Evolutionary conservation across 352 stramenopile species (phyloP).

Genomic region (Pythium apleroticum): DNA sequence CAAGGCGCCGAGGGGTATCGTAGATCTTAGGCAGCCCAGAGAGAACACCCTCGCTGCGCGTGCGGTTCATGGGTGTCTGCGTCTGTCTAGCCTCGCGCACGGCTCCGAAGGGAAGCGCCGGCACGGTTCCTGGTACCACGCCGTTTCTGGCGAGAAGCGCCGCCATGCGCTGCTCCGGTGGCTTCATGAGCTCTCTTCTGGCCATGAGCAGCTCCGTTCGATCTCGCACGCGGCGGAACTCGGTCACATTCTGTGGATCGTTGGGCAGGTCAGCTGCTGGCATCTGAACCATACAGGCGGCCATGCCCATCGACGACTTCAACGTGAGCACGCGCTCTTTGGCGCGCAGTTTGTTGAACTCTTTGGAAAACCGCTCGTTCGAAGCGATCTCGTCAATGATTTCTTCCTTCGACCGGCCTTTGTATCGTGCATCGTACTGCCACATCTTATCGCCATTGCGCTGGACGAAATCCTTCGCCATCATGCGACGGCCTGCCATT

Average conservation of each 20-base stretch:
- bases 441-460: slow-evolving; percentile 58
- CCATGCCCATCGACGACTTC: slow-evolving; percentile 58
- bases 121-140: slow-evolving; percentile 21
- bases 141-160: slow-evolving; percentile 18
- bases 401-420: slow-evolving; percentile 33
- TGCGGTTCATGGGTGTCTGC: slow-evolving; percentile 16
- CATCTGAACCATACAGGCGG: slow-evolving; percentile 53
- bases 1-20: slow-evolving; percentile 26
- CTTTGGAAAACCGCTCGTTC: slow-evolving; percentile 39
- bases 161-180: slow-evolving; percentile 36
- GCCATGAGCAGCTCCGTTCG: slow-evolving; percentile 52
- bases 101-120: slow-evolving; percentile 26
- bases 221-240: slow-evolving; percentile 52
- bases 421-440: slow-evolving; percentile 53
- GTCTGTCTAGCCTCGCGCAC: slow-evolving; percentile 22
- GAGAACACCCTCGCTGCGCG: slow-evolving; percentile 26
- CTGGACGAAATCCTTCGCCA: slow-evolving; percentile 59
- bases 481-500: slow-evolving; percentile 48
- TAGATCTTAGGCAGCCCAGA: slow-evolving; percentile 26
- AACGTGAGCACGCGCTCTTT: slow-evolving; percentile 64
- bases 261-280: slow-evolving; percentile 24
- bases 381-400: slow-evolving; percentile 52
- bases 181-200: slow-evolving; percentile 50
- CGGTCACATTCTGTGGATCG: slow-evolving; percentile 37
- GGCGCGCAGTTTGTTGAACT: slow-evolving; percentile 53